Evolutionary conservation across 2,329 filamentous ascomycete genomes (phyloP), one percentile per base, ranked within the genome.

Genomic region (Trichoderma atrobrunneum): DNA sequence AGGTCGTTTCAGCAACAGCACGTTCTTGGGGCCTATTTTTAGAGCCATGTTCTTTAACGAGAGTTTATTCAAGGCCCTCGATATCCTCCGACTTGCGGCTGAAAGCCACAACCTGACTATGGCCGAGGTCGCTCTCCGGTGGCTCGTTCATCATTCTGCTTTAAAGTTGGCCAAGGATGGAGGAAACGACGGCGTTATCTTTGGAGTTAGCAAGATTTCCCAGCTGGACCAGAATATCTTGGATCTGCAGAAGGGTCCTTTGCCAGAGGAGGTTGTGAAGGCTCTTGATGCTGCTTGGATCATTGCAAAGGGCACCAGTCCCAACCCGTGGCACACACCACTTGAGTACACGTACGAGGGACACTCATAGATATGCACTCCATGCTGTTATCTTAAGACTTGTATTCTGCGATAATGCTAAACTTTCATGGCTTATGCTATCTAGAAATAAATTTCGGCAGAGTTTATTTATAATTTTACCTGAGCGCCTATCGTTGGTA

Each of bases 241-340:
- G 48, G 80, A 82, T 64, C 75, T 89, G 5, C 84, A 87, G 76
- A 85, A 85, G 85, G 90, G 91, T 0, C 91, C 91, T 0, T 79
- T 95, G 71, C 92, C 92, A 0, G 87, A 92, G 5, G 92, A 93
- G 56, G 89, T 95, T 16, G 85, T 95, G 8, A 81, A 12, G 81
- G 73, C 70, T 14, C 62, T 67, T 14, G 70, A 72, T 26, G 70
- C 63, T 18, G 70, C 70, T 8, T 72, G 70, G 70, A 6, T 60
- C 21, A 39, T 72, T 7, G 30, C 34, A 10, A 72, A 61, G 70
- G 70, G 48, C 12, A 64, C 61, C 7, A 71, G 69, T 16, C 69
- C 26, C 5, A 71, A 71, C 34, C 60, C 69, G 2, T 71, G 69
- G 69, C 51, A 64, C 24, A 57, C 61, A 8, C 26, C 69, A 12